A percentile compares a stretch with the other conserved stretches of the same genome.
Evolutionary conservation across 345 rosid genomes (phyloP).

Genomic region (Citrus inodora): DNA sequence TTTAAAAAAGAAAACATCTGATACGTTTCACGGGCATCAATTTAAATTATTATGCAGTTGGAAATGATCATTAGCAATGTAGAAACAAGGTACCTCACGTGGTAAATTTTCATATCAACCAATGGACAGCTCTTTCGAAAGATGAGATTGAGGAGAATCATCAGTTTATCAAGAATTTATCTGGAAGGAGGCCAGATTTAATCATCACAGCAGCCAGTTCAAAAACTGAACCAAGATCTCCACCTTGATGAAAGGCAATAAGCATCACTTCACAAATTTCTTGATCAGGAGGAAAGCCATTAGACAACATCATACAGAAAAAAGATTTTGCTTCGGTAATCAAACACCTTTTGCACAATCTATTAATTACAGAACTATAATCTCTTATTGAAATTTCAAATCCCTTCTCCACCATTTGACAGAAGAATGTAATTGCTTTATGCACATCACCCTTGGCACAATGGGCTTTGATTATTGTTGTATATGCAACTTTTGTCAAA

Average conservation of each 20-base stretch:
- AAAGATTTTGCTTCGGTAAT: conserved; percentile 40
- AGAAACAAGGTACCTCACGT: background rate
- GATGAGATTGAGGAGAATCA: conserved; percentile 6
- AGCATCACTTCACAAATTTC: conserved; percentile 53
- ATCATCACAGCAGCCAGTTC: conserved; percentile 43
- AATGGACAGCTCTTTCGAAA: conserved; percentile 16
- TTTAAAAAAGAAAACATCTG: background rate
- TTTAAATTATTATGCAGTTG: background rate
- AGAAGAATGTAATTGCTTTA: conserved; percentile 35
- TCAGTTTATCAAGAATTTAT: conserved; percentile 17
- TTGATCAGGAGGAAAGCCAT: conserved; percentile 54
- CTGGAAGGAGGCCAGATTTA: conserved; percentile 47
- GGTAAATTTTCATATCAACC: background rate
- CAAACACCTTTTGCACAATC: conserved; percentile 58
- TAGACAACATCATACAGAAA: conserved; percentile 52
- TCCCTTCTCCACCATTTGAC: conserved; percentile 54
- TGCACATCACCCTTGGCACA: conserved; percentile 63
- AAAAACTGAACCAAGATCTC: conserved; percentile 29
- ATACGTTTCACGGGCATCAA: background rate
- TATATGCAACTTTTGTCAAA: conserved; percentile 54
- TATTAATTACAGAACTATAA: conserved; percentile 65
- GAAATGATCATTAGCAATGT: background rate
- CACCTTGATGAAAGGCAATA: conserved; percentile 30
- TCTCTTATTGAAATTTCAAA: conserved; percentile 57
- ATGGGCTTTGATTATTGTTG: conserved; percentile 68